Base-by-base conservation (phyloP, 1,284 basidiomycete species). In the Boletus albobrunnescens region DNA sequence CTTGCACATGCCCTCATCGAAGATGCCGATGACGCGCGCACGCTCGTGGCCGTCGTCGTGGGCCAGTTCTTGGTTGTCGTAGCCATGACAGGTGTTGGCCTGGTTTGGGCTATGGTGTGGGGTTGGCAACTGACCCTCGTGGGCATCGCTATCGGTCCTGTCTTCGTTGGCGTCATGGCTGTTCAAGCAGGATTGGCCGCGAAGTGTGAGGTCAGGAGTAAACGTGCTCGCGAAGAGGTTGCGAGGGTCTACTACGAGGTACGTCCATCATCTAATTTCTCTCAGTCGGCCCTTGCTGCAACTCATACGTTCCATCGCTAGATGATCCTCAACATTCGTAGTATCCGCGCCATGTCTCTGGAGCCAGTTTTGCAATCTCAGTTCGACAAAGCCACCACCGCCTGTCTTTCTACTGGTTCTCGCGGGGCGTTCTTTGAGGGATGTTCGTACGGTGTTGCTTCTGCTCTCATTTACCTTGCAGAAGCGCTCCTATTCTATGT, bases 121-220 rank as follows among this genome's bases (percentile, higher is more conserved):
- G 93, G 92, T 0, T 99, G 95, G 95, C 84, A 96, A 69, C 74
- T 99, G 50, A 96, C 94, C 0, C 78, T 99, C 16, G 90, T 91
- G 1, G 95, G 93, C 0, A 67, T 97, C 27, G 92, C 86, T 1
- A 79, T 97, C 27, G 89, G 81, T 0, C 95, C 94, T 0, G 74
- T 96, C 8, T 95, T 97, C 58, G 81, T 82, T 9, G 65, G 79
- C 14, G 74, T 82, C 6, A 88, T 93, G 75, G 76, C 81, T 11
- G 53, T 87, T 7, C 90, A 94, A 63, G 82, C 85, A 1, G 71
- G 75, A 19, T 64, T 91, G 37, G 80, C 90, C 3, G 77, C 79
- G 3, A 75, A 77, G 44, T 85, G 82, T 56, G 93, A 98, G 71
- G 64, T 80, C 9, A 67, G 78, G 51, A 95, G 94, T 71, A 96